Conservation (phyloP, 176 grass and related monocot genomes). For the Phragmites australis region DNA sequence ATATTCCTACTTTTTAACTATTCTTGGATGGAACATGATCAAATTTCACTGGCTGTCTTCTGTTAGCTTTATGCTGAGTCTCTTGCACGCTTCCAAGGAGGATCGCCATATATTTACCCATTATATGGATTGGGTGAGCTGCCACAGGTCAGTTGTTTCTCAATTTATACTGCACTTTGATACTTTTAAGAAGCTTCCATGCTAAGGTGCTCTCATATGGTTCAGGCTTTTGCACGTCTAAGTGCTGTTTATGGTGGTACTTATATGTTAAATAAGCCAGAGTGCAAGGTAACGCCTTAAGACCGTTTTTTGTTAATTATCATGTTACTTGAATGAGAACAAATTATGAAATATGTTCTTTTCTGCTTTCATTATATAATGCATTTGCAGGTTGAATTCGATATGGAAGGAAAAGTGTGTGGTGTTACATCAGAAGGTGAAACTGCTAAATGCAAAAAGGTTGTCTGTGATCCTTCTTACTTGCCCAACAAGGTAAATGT, state of each 20-base stretch:
- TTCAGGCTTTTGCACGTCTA: conserved; percentile 89
- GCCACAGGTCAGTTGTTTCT: conserved; percentile 64
- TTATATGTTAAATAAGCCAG: conserved; percentile 91
- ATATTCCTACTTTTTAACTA: conserved; percentile 4
- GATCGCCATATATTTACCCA: conserved; percentile 93
- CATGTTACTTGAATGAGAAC: not conserved
- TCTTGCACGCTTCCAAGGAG: conserved; percentile 86
- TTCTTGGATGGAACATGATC: conserved; percentile 12
- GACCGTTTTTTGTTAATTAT: conserved; percentile 2
- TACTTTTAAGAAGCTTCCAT: conserved; percentile 24
- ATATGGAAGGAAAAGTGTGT: conserved; percentile 86
- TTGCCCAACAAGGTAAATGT: conserved; percentile 71
- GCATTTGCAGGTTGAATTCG: conserved; percentile 76
- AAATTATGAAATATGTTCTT: conserved; percentile 2
- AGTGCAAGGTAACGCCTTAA: conserved; percentile 71
- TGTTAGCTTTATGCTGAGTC: conserved; percentile 84
- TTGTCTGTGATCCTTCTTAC: conserved; percentile 97
- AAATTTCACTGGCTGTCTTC: conserved; percentile 20
- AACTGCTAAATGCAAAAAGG: conserved; percentile 91
- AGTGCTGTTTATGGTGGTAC: conserved; percentile 98
- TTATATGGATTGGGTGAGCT: conserved; percentile 92
- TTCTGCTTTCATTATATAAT: conserved; percentile 1
- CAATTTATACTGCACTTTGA: not conserved
- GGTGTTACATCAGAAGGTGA: conserved; percentile 94
- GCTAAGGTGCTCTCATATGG: conserved; percentile 14